Evolutionary conservation across 805 yeast species (phyloP), one percentile per base, ranked within the genome.

Genomic region (Candida boidinii): DNA sequence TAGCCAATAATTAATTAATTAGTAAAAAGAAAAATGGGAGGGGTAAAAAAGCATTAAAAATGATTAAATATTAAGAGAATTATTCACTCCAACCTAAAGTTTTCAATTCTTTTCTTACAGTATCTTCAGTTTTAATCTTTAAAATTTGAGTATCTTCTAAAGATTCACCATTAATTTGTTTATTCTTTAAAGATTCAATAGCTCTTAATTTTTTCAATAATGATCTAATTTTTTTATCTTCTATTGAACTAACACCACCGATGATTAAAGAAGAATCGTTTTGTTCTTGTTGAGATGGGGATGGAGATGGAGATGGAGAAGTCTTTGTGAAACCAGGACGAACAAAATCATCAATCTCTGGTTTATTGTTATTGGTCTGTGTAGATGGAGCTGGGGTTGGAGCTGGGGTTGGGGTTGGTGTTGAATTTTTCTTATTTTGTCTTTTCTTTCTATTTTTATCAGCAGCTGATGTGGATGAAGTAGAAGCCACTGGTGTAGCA

Each of bases 121-220:
- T 78, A 19, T 66, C 76, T 62, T 92, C 99, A 31, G 94, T 86
- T 40, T 76, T 70, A 44, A 92, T 90, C 61, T 92, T 92, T 53
- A 84, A 68, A 26, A 85, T 64, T 64, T 92, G 99, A 21, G 97
- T 92, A 48, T 80, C 94, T 61, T 92, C 98, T 45, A 92, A 70
- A 39, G 76, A 68, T 42, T 87, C 96, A 31, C 90, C 94, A 35
- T 64, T 66, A 7, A 80, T 82, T 60, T 84, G 87, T 55, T 90
- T 84, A 66, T 73, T 73, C 59, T 88, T 88, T 49, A 92, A 70
- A 34, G 76, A 77, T 57, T 88, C 95, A 46, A 92, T 92, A n/a
- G 98, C 96, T 51, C 97, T 73, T 42, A 90, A 70, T 61, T 92
- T 92, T 65, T 92, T 92, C 58, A 88, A 70, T 54, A 92, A 68